A percentile compares a stretch with the other conserved stretches of the same genome.
phyloP scores from a whole-genome alignment of 345 rosid species.

The Euclidium syriacum region DNA sequence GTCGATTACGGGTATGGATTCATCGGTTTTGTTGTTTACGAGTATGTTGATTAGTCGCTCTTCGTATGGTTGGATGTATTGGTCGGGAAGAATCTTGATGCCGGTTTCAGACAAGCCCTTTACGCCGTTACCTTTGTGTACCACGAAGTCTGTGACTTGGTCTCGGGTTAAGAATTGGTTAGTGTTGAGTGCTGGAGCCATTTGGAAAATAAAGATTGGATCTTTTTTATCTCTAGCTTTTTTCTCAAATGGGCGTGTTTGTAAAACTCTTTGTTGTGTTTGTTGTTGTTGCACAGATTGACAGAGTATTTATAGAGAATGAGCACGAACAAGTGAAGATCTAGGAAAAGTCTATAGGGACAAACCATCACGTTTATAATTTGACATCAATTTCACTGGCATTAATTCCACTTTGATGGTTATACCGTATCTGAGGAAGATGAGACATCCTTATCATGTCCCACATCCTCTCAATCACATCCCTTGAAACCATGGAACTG shows the following conservation, averaged over 20 bases:
- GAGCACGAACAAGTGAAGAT: no score
- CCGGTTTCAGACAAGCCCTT: conserved; percentile 36
- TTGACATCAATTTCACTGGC: no score
- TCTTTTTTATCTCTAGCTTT: not conserved
- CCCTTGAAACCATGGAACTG: no score
- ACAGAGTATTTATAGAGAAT: not conserved
- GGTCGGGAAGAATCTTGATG: conserved; percentile 25
- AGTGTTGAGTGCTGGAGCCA: conserved; percentile 18
- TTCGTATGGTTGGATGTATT: conserved; percentile 33
- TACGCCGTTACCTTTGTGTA: conserved; percentile 29
- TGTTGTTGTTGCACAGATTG: not conserved
- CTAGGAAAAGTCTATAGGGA: no score
- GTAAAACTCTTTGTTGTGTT: no score
- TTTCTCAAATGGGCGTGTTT: not conserved
- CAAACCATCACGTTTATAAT: no score
- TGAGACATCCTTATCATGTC: no score
- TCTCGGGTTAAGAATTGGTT: not conserved
- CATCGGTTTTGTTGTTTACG: not conserved
- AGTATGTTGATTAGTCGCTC: conserved; percentile 12
- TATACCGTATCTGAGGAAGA: no score
- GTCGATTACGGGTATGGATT: conserved; percentile 33
- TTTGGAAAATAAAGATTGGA: not conserved
- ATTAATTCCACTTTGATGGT: no score
- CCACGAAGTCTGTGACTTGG: conserved; percentile 24
- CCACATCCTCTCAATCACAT: no score